phyloP scores from a whole-genome alignment of 345 rosid genomes.

The Aquilaria malaccensis region DNA sequence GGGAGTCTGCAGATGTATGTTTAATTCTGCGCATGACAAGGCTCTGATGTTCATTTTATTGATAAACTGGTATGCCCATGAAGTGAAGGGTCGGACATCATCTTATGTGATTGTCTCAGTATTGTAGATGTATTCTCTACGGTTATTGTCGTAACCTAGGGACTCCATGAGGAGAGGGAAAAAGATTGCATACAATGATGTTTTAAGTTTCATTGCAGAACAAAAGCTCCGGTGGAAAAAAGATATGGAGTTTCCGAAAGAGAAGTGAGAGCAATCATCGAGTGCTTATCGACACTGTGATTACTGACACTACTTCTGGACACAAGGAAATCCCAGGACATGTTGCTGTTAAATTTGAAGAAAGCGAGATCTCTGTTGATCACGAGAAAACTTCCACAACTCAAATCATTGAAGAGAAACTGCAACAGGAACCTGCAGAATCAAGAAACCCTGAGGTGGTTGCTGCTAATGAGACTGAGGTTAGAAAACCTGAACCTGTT shows the following conservation, averaged over 20 bases:
- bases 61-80: too few relatives aligned
- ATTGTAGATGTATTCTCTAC: too few relatives aligned
- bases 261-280: constrained; percentile 49
- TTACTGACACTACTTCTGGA: constrained; percentile 36
- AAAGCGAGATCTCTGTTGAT: constrained; percentile 14
- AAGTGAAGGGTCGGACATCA: too few relatives aligned
- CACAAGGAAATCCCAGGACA: constrained; percentile 38
- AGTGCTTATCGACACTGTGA: constrained; percentile 50
- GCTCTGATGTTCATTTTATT: too few relatives aligned
- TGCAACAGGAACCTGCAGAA: constrained; percentile 18
- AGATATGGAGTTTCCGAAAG: constrained; percentile 69
- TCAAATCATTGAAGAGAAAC: constrained; percentile 37
- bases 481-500: constrained; percentile 22
- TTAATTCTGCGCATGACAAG: too few relatives aligned
- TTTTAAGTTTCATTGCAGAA: constrained; percentile 27
- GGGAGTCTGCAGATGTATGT: too few relatives aligned
- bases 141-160: too few relatives aligned
- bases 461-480: background rate
- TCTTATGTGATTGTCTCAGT: too few relatives aligned
- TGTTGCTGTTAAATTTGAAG: constrained; percentile 24
- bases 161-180: too few relatives aligned
- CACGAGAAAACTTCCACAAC: constrained; percentile 28
- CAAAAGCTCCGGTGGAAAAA: constrained; percentile 36
- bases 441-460: constrained; percentile 17
- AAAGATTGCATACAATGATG: background rate